phyloP scores from a whole-genome alignment of 495 filamentous ascomycete genomes.

The Margaritispora aquatica region DNA sequence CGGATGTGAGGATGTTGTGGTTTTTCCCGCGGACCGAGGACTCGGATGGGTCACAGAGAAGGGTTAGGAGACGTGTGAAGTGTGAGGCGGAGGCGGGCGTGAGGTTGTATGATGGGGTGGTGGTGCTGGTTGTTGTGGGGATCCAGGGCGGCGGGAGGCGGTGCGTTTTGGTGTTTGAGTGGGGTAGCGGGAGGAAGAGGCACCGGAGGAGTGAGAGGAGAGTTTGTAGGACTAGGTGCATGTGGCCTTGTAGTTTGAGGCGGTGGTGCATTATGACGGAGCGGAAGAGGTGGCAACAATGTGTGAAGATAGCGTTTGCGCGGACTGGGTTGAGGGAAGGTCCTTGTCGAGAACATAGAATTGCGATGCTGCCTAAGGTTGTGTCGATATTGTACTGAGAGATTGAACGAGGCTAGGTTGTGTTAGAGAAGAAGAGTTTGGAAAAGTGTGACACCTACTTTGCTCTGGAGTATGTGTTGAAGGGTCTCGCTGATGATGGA shows the following conservation, averaged over 20 bases:
- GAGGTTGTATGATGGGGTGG: constrained; percentile 25
- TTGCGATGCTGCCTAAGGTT: constrained; percentile 50
- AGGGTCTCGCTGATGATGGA: constrained; percentile 49
- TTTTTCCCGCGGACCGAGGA: constrained; percentile 57
- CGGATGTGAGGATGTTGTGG: constrained; percentile 54
- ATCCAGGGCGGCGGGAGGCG: constrained; percentile 39
- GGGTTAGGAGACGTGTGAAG: constrained; percentile 65
- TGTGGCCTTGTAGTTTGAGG: constrained; percentile 60
- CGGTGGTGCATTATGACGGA: constrained; percentile 53
- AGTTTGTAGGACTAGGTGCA: constrained; percentile 59
- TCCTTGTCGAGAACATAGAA: constrained; percentile 40
- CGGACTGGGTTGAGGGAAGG: constrained; percentile 32
- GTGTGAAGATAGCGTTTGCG: constrained; percentile 50
- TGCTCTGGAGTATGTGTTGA: constrained; percentile 50
- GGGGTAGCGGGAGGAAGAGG: constrained; percentile 51
- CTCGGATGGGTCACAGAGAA: constrained; percentile 72
- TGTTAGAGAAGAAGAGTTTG: constrained; percentile 8
- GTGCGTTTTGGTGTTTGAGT: constrained; percentile 34
- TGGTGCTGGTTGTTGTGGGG: constrained; percentile 19
- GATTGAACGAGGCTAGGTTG: constrained; percentile 40
- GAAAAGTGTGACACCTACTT: constrained; percentile 18
- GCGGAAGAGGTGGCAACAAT: constrained; percentile 53
- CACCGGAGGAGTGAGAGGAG: constrained; percentile 58
- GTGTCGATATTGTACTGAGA: constrained; percentile 66
- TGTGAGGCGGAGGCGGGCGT: constrained; percentile 48